Conservation (phyloP, 139 green algal species). For the Volvox reticuliferus region DNA sequence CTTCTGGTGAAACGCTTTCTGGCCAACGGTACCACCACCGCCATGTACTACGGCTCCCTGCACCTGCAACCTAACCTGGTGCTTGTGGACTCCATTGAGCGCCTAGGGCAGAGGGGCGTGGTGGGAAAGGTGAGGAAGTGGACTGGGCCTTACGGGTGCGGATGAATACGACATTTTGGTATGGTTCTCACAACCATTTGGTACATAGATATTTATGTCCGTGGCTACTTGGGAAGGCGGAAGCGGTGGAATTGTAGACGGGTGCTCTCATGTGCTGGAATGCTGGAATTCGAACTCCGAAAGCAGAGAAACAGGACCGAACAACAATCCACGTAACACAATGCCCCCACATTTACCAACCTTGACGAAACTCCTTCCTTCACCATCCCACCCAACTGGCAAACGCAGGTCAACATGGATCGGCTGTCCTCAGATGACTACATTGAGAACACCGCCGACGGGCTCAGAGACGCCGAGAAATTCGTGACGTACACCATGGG, state of each 20-base stretch:
- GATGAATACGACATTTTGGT: too few species aligned
- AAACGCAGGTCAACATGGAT: slow-evolving; percentile 71
- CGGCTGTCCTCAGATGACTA: slow-evolving; percentile 68
- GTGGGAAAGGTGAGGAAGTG: slow-evolving; percentile 69
- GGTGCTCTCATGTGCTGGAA: too few species aligned
- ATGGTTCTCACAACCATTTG: too few species aligned
- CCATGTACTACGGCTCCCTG: slow-evolving; percentile 67
- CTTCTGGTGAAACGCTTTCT: slow-evolving; percentile 61
- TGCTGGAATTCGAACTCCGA: too few species aligned
- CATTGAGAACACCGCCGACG: slow-evolving; percentile 64
- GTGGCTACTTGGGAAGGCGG: too few species aligned
- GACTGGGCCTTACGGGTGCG: too few species aligned
- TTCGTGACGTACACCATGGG: slow-evolving; percentile 57
- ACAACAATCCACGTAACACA: too few species aligned
- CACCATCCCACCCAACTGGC: background rate
- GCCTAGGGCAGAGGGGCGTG: slow-evolving; percentile 68
- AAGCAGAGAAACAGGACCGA: too few species aligned
- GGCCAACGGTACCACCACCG: slow-evolving; percentile 50
- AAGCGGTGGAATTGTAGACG: too few species aligned
- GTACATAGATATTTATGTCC: too few species aligned
- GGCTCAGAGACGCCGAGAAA: slow-evolving; percentile 58
- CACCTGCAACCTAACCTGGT: slow-evolving; percentile 64
- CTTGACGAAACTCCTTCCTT: background rate
- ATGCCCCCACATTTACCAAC: too few species aligned
- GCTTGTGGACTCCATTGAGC: slow-evolving; percentile 63